Base-by-base conservation (phyloP, 2,329 filamentous ascomycete species). In the Penicillium psychrosexuale region DNA sequence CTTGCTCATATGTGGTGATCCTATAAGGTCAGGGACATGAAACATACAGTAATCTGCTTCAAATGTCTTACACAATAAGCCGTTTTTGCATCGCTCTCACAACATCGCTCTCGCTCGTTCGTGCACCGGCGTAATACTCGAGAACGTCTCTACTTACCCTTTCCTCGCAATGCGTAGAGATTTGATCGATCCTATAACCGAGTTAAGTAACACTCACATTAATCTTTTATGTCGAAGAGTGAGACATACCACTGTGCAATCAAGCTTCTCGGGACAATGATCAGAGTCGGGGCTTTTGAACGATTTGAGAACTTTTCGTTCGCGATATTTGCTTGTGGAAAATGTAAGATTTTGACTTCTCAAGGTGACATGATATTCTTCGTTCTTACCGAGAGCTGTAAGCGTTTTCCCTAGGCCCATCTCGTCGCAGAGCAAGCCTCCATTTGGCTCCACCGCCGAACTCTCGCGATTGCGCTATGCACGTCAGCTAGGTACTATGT, bases 351-450 rank as follows among this genome's bases (percentile, higher is more conserved):
- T 28, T 11, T 5, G 9, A 31, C 12, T 33, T 33, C 13, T 12
- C 0, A 15, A 12, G 5, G 9, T 13, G n/a, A 2, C 11, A 2
- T 2, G 36, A 38, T 7, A 22, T 42, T 17, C 4, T 19, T n/a
- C 1, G 31, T 28, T 51, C 33, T 36, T 62, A 72, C 68, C 66
- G 38, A 76, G 64, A 37, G 69, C 65, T 50, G 71, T 69, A 3
- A 74, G 65, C 0, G 72, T 75, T 56, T 76, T 77, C 1, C 74
- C 75, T 28, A 75, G 69, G 0, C 75, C 74, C 74, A 76, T 76
- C 9, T 69, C 66, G 48, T 77, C 74, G 30, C 70, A 73, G 1
- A 75, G 63, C 17, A 77, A 61, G 0, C 75, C 74, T 6, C 74
- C 75, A 15, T 47, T 56, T 1, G 73, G 70, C 11, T n/a, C 12